Base-by-base conservation (phyloP, 352 stramenopile genomes). In the Nothophytophthora sp. region DNA sequence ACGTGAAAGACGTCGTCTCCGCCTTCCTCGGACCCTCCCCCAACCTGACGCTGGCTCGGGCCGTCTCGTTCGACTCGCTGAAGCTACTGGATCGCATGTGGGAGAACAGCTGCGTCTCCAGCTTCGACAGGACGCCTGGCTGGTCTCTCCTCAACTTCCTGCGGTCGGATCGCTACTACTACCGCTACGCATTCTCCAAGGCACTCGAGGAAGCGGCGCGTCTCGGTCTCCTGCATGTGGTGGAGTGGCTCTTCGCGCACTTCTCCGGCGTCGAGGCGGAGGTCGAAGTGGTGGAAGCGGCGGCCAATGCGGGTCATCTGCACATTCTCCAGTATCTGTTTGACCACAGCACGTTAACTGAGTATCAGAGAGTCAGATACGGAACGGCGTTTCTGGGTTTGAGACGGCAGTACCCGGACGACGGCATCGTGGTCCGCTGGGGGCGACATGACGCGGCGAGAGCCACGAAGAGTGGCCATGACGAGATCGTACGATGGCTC, bases 111-210 rank as follows among this genome's bases (percentile, higher is more conserved):
- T 46, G 39, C 24, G 34, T 25, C 15, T 8, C 6, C 16, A 7
- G 30, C 23, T 13, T 13, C 12, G 37, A 44, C 30, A 30, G 37
- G 30, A 2, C 24, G 2, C 22, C 38, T 22, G 22, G 33, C 6
- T 45, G 38, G 38, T 34, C 23, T 2, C 38, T 45, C 27, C 20
- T 15, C 24, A 45, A 45, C 16, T 45, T 34, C n/a, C 23, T 45
- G 15, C 38, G 38, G 20, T 45, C 38, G 15, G 38, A 45, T 12
- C 24, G 13, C 15, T 24, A 45, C 24, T 33, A 45, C 24, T 34
- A 33, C n/a, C 24, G 24, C 38, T 45, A 34, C 33, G 22, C 30
- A n/a, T 45, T 45, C 24, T 8, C 24, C 10, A 30, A 16, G 24
- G 30, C 38, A 22, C 20, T 45, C 9, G 18, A 15, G 7, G 16